These are phyloP conservation scores for Saccharomycopsis oosterbeekiorum DNA, from an alignment of 805 yeast genomes.

Conservation along the genomic window DNA sequence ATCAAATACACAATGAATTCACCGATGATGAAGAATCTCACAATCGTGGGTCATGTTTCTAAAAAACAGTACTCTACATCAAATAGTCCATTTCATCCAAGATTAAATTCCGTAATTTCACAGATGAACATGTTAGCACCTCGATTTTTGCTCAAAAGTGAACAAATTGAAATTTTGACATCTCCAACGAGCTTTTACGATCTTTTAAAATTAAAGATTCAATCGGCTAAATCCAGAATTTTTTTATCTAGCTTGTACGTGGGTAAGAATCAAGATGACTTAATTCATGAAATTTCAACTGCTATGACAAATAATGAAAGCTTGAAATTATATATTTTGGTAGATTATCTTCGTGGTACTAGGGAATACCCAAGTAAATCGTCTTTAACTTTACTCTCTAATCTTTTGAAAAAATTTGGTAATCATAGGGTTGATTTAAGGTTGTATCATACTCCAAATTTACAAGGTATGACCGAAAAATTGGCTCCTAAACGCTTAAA, in stretches of 20 bases:
- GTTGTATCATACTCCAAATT: conserved; percentile 83
- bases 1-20: neutral
- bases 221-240: conserved; percentile 50
- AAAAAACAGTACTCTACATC: neutral
- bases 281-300: conserved; percentile 48
- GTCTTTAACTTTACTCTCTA: conserved; percentile 65
- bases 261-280: conserved; percentile 74
- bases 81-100: conserved; percentile 31
- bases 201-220: conserved; percentile 52
- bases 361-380: conserved; percentile 78
- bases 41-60: neutral
- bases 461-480: conserved; percentile 53
- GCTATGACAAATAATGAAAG: conserved; percentile 53
- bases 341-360: conserved; percentile 88
- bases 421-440: conserved; percentile 59
- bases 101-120: conserved; percentile 32
- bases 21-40: neutral
- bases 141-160: conserved; percentile 46
- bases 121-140: conserved; percentile 61
- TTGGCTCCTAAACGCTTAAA: conserved; percentile 75
- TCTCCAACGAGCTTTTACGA: conserved; percentile 69
- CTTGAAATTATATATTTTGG: conserved; percentile 59
- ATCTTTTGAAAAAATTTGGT: conserved; percentile 50
- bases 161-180: conserved; percentile 50
- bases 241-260: conserved; percentile 81